Conservation (phyloP, 257 asterid genomes). For the Scutellaria galericulata region DNA sequence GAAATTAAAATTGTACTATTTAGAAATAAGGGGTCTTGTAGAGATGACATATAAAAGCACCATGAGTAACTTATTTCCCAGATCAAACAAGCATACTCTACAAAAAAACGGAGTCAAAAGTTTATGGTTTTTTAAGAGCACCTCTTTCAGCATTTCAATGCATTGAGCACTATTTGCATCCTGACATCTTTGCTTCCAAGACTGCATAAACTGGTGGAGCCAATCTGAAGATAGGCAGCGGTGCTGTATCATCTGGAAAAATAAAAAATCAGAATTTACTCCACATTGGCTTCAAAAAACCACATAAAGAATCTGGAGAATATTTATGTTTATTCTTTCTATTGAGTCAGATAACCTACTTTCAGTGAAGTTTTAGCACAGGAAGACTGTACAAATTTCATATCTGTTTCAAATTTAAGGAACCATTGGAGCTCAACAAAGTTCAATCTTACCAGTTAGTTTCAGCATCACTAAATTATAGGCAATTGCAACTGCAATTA, state of each 20-base stretch:
- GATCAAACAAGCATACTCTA: conserved; percentile 31
- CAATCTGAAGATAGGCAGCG: conserved; percentile 62
- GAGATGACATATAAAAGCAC: conserved; percentile 6
- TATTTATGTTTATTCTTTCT: neutral
- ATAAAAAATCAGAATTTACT: conserved; percentile 34
- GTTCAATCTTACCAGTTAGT: conserved; percentile 12
- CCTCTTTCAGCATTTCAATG: conserved; percentile 88
- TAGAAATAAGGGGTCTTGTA: conserved; percentile 20
- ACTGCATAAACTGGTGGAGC: conserved; percentile 59
- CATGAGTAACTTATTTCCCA: conserved; percentile 18
- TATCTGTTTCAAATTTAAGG: conserved; percentile 5
- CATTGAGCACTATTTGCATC: conserved; percentile 81
- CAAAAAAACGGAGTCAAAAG: conserved; percentile 22
- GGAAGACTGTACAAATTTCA: neutral
- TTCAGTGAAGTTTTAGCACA: neutral
- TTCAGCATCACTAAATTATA: conserved; percentile 1
- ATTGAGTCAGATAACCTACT: conserved; percentile 2
- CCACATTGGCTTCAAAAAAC: conserved; percentile 10
- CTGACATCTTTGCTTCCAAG: conserved; percentile 81
- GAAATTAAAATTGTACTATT: conserved; percentile 19
- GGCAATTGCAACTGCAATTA: conserved; percentile 12
- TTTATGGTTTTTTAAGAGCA: conserved; percentile 35
- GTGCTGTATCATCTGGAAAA: conserved; percentile 76
- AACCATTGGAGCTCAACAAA: conserved; percentile 13
- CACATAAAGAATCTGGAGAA: conserved; percentile 10